A percentile compares a stretch with the other conserved stretches of the same genome.
Evolutionary conservation across 768 basidiomycete genomes (phyloP).

Genomic region (Kondoa malvinella): DNA sequence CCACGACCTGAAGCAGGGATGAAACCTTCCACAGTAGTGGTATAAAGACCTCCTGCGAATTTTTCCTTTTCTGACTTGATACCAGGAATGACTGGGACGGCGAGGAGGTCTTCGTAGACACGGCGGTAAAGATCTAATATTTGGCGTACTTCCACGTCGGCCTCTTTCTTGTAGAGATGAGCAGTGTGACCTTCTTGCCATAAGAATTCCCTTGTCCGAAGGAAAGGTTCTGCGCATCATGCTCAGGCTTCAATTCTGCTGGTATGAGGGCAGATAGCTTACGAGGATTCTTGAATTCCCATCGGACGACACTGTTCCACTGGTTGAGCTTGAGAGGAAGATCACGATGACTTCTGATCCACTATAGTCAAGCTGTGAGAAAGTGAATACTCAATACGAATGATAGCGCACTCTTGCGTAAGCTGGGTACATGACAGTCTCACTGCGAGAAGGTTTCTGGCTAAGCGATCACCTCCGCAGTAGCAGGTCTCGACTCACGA

Average conservation of each 20-base stretch:
- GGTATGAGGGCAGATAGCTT: slow-evolving; percentile 26
- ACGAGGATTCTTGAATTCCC: slow-evolving; percentile 99
- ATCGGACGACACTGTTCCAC: slow-evolving; percentile 98
- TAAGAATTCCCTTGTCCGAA: slow-evolving; percentile 97
- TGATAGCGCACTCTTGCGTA: slow-evolving; percentile 50
- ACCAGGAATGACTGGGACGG: slow-evolving; percentile 90
- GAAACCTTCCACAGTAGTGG: slow-evolving; percentile 95
- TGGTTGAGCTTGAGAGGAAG: slow-evolving; percentile 92
- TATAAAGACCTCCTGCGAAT: slow-evolving; percentile 94
- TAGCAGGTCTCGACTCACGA: slow-evolving; percentile 34
- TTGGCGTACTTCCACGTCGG: slow-evolving; percentile 73
- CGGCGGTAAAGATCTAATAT: slow-evolving; percentile 91
- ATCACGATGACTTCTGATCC: slow-evolving; percentile 94
- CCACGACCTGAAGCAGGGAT: slow-evolving; percentile 92
- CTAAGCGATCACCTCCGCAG: background rate
- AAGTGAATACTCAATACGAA: background rate
- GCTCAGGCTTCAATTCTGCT: background rate
- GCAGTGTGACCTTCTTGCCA: slow-evolving; percentile 99
- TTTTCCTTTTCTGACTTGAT: slow-evolving; percentile 98
- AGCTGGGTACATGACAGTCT: slow-evolving; percentile 75
- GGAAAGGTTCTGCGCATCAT: slow-evolving; percentile 64
- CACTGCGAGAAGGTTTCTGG: background rate
- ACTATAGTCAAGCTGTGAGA: slow-evolving; percentile 31
- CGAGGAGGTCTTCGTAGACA: slow-evolving; percentile 90
- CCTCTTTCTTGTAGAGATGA: slow-evolving; percentile 69